Evolutionary conservation across 176 grass and related monocot genomes (phyloP), one percentile per base, ranked within the genome.

Genomic region (Triticum monococcum): DNA sequence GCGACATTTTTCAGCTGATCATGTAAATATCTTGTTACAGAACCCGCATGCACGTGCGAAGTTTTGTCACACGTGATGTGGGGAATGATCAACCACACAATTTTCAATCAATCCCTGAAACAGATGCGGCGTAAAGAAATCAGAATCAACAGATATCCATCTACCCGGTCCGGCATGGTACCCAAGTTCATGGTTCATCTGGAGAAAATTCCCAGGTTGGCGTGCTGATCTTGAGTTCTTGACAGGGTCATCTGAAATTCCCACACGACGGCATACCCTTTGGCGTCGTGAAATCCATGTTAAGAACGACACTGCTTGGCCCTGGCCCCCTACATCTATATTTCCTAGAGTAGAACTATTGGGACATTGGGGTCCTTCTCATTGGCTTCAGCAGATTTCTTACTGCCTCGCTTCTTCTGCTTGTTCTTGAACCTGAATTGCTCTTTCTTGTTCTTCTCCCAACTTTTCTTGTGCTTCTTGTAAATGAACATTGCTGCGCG

Each of bases 401-500:
- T 91, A 65, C 81, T 91, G 9, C 89, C 86, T 83, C 81, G 57
- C 54, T 92, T 97, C 60, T 87, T 90, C 12, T 83, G 37, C 72
- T 91, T 94, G 36, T 87, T 90, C 73, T 91, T 99, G 25, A 88
- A 89, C 87, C 88, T 90, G 63, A 91, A 85, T 81, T 85, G 90
- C 22, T 85, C 84, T 81, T 94, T 96, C 68, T 86, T 72, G 85
- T 62, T 92, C 67, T 94, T 99, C 82, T 96, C 97, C 97, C 97
- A 94, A 65, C 14, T 79, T 82, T 96, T 96, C 88, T 96, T 96
- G 85, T 99, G 79, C 84, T 94, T 96, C 40, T 83, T 96, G 65
- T 99, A 96, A 77, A 99, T 92, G 78, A 91, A 94, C 94, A 99
- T 96, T 31, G 94, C 94, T 83, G 94, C 97, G 64, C 79, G 85